Base-by-base conservation (phyloP, 768 basidiomycete species). In the Russula lepida region DNA sequence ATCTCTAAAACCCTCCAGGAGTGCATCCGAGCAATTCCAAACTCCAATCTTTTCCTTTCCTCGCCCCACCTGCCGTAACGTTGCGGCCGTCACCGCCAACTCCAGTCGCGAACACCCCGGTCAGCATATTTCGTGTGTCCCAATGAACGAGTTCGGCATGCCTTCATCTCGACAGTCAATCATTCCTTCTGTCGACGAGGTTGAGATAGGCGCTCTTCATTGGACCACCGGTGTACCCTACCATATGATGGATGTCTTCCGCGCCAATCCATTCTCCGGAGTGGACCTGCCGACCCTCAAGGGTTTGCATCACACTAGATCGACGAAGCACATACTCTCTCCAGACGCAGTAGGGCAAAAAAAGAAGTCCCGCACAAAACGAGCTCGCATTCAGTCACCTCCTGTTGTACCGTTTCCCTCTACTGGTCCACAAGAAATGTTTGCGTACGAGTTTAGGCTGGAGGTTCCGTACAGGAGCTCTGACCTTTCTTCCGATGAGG, bases 241-340 rank as follows among this genome's bases (percentile, higher is more conserved):
- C 30, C 62, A 58, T 32, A 65, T 65, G 64, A 63, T 65, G 48
- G 64, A 64, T 32, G 64, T 64, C 37, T 64, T 66, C 58, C 63
- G 63, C 4, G 64, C 64, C 43, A 54, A 64, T 23, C 64, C 63
- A 17, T 64, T 64, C 23, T 6, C 62, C 11, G 35, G 30, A 21
- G 51, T 44, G 17, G 48, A 37, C 11, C 33, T n/a, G 8, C 28
- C 47, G n/a, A 11, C 33, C 33, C 35, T 39, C 49, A 2, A 21
- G 41, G 23, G 13, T 39, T 52, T 9, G 30, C 33, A 25, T 25
- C 48, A 19, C 32, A 17, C 28, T n/a, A 35, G 33, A 50, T 44
- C 51, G 8, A 12, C 56, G 46, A 63, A 65, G 21, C 62, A 53
- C 41, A 13, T 30, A 25, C 61, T 41, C 37, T 62, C 63, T 27